phyloP scores from a whole-genome alignment of 1,284 basidiomycete genomes.

The Trametes versicolor region DNA sequence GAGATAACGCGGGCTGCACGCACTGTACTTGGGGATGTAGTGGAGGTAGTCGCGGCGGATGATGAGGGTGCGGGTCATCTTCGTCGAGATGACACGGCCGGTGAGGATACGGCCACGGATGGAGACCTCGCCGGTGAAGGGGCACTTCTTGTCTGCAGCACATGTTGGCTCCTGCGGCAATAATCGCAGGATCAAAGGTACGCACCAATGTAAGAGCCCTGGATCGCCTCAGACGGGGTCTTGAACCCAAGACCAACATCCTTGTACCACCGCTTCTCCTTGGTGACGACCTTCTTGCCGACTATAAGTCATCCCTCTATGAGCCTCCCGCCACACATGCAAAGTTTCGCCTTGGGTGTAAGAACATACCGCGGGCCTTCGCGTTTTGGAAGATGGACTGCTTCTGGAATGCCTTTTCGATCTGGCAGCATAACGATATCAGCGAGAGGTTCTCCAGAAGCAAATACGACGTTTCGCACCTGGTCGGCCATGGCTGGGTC shows the following conservation, averaged over 20 bases:
- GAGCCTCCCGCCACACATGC: constrained; percentile 24
- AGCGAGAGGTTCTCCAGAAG: background rate
- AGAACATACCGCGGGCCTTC: constrained; percentile 87
- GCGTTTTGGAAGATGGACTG: constrained; percentile 98
- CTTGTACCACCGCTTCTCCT: constrained; percentile 99
- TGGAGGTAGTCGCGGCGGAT: constrained; percentile 99
- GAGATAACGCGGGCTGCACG: constrained; percentile 35
- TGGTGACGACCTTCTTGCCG: constrained; percentile 91
- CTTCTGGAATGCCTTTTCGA: constrained; percentile 97
- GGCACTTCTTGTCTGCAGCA: constrained; percentile 96
- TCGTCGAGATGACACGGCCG: constrained; percentile 97
- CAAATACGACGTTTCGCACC: constrained; percentile 49
- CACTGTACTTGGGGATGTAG: constrained; percentile 99
- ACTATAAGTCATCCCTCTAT: constrained; percentile 51
- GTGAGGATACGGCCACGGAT: constrained; percentile 99
- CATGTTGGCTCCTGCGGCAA: constrained; percentile 16
- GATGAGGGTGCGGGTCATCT: constrained; percentile 99
- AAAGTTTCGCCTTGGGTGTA: constrained; percentile 6
- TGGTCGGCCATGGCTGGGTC: constrained; percentile 69
- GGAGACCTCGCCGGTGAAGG: constrained; percentile 95
- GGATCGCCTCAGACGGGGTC: constrained; percentile 96
- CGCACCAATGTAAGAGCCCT: constrained; percentile 96
- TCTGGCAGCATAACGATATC: constrained; percentile 53
- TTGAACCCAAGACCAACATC: constrained; percentile 98
- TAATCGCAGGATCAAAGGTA: constrained; percentile 31